Evolutionary conservation across 139 green algal genomes (phyloP), one percentile per base, ranked within the genome.

Genomic region (Parachlorella kessleri): DNA sequence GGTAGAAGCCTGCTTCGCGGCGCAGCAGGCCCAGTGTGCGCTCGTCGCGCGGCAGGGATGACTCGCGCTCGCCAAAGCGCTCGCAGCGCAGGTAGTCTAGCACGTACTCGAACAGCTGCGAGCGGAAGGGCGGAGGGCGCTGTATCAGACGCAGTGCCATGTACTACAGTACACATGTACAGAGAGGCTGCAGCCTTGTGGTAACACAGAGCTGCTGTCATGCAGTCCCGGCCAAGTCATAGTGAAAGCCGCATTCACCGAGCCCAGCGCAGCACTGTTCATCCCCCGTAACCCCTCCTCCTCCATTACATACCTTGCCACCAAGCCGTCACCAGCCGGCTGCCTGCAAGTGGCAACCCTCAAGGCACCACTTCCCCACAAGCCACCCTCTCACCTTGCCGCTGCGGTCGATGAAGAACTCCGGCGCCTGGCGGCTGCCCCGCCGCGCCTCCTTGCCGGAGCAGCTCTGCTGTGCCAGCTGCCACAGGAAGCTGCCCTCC

Each of bases 381-480:
- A 0, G 1, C 28, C 48, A 26, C 53, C 21, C n/a, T 14, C 48
- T 59, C 55, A 85, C 81, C 75, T 83, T 85, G 70, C 81, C 81
- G 64, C 55, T 70, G 7, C 83, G 65, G 73, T 88, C 83, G 3
- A 88, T 73, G 55, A 87, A 88, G 66, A 80, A 88, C 55, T 88
- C 83, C 6, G 35, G 30, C 23, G 48, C n/a, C 48, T 28, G 48
- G 48, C 14, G 48, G 14, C 48, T 59, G 48, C 63, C 36, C n/a
- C n/a, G n/a, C n/a, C n/a, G n/a, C n/a, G n/a, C n/a, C n/a, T n/a
- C n/a, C n/a, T n/a, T n/a, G n/a, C n/a, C n/a, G n/a, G n/a, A n/a
- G n/a, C n/a, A n/a, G n/a, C n/a, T 72, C 73, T 86, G 79, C 40
- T 77, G 73, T 21, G 80, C 79, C 64, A 87, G 69, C 70, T 81